phyloP scores from a whole-genome alignment of 2,329 filamentous ascomycete species.

The Pseudofabraea citricarpa region DNA sequence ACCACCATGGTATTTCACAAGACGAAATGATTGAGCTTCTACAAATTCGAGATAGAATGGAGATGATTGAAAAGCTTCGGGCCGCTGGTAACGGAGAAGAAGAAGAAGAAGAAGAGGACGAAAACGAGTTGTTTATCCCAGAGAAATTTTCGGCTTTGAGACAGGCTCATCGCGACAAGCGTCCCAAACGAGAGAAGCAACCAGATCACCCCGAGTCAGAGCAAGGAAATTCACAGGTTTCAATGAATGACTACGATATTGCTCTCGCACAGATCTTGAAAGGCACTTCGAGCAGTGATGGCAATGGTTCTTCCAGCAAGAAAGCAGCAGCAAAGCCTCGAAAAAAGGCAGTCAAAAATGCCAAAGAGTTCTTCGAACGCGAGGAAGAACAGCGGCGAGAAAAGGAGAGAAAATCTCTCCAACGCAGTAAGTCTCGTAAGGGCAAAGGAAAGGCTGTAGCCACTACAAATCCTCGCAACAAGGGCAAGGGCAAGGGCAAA shows the following conservation, averaged over 20 bases:
- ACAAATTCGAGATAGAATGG: slow-evolving; percentile 6
- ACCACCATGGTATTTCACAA: slow-evolving; percentile 4
- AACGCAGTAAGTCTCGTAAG: slow-evolving; percentile 13
- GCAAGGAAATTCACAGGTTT: no score
- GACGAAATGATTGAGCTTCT: slow-evolving; percentile 6
- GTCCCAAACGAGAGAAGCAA: neutral
- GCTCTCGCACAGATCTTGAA: no score
- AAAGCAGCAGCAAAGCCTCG: slow-evolving; percentile 10
- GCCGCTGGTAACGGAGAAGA: neutral
- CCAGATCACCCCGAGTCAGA: no score
- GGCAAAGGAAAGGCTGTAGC: slow-evolving; percentile 6
- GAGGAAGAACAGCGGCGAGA: slow-evolving; percentile 9
- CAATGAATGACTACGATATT: no score
- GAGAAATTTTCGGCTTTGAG: slow-evolving; percentile 4
- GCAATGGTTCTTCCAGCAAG: slow-evolving; percentile 2
- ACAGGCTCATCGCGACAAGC: neutral
- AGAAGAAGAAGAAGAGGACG: neutral
- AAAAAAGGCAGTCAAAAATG: slow-evolving; percentile 15
- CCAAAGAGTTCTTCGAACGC: slow-evolving; percentile 9
- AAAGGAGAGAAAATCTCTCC: slow-evolving; percentile 15
- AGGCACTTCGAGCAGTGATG: no score
- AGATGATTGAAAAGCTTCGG: slow-evolving; percentile 1
- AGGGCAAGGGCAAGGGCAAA: slow-evolving; percentile 6
- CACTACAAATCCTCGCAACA: slow-evolving; percentile 2
- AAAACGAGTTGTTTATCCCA: slow-evolving; percentile 12